These are phyloP conservation scores for Diaporthe capsici DNA, from an alignment of 2,329 filamentous ascomycete species.

Conservation along the genomic window DNA sequence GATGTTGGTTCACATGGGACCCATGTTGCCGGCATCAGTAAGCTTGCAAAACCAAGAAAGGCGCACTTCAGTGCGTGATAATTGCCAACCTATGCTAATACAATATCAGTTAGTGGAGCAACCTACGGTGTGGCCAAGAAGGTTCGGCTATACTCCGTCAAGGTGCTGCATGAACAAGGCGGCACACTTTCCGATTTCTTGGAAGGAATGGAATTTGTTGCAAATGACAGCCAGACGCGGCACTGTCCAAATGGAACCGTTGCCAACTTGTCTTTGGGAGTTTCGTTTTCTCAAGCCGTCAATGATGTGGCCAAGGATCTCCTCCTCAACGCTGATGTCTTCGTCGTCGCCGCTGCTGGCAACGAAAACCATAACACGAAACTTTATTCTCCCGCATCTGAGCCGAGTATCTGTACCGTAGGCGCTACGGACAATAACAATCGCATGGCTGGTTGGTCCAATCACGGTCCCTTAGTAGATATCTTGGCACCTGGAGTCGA, in stretches of 20 bases:
- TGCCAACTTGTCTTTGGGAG: not conserved
- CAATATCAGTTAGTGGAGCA: not conserved
- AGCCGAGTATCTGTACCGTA: not conserved
- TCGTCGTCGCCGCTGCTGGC: not conserved
- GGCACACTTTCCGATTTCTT: not conserved
- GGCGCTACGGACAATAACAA: not conserved
- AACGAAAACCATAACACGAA: not conserved
- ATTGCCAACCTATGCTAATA: not conserved
- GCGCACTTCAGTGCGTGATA: not conserved
- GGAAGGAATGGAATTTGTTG: not conserved
- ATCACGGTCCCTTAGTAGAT: not conserved
- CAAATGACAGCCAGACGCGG: not conserved
- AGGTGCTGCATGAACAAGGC: not conserved
- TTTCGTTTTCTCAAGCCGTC: too few relatives aligned
- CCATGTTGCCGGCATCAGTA: not conserved
- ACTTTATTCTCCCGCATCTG: not conserved
- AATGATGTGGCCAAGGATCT: not conserved
- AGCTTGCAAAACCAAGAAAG: not conserved
- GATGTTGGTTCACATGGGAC: not conserved
- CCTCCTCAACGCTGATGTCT: not conserved
- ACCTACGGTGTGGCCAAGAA: slow-evolving; percentile 11
- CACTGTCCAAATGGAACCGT: not conserved
- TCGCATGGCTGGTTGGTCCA: not conserved
- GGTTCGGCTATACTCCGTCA: not conserved
- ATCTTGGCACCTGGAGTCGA: not conserved